Base-by-base conservation (phyloP, 2,329 filamentous ascomycete genomes). In the Byssoonygena ceratinophila region DNA sequence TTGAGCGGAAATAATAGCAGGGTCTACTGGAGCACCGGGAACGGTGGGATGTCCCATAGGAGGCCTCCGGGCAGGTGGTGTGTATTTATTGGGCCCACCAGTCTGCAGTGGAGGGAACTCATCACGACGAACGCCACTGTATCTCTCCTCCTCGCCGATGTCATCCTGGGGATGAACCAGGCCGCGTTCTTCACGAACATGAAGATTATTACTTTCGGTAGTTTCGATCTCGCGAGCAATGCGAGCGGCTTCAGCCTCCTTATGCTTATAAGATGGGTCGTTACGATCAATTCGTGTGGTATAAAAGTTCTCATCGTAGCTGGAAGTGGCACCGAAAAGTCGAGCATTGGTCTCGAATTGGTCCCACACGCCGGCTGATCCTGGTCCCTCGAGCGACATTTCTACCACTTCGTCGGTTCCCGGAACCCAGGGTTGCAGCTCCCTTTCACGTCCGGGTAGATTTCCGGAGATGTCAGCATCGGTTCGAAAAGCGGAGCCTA, bases 271-370 rank as follows among this genome's bases (percentile, higher is more conserved):
- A 51, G 84, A 76, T 1, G 92, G 90, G 61, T 94, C 83, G 57
- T 71, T 85, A 63, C 83, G 87, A 69, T 98, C 82, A 63, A 98
- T 94, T 37, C 80, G 73, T 8, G 92, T 98, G 1, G 92, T 98
- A 71, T 98, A 98, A 40, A 92, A 81, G 60, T 87, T 89, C 70
- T 97, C 92, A 63, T 97, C 83, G 66, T 97, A 98, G 61, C 89
- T 88, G 49, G 85, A 92, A 68, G 82, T 87, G 36, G 94, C 72
- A 32, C 92, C 92, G 64, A 95, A 97, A 27, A 88, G 80, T 52
- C 82, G 78, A 69, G 94, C 87, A 63, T 97, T 97, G 57, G 80
- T 83, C 54, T 87, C 85, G 64, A 98, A 98, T 67, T 98, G 92
- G 66, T 98, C 91, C 92, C 92, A 98, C 8, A 71, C 74, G 5